These are phyloP conservation scores for Drechmeria coniospora DNA, from an alignment of 2,329 filamentous ascomycete genomes.

Conservation along the genomic window DNA sequence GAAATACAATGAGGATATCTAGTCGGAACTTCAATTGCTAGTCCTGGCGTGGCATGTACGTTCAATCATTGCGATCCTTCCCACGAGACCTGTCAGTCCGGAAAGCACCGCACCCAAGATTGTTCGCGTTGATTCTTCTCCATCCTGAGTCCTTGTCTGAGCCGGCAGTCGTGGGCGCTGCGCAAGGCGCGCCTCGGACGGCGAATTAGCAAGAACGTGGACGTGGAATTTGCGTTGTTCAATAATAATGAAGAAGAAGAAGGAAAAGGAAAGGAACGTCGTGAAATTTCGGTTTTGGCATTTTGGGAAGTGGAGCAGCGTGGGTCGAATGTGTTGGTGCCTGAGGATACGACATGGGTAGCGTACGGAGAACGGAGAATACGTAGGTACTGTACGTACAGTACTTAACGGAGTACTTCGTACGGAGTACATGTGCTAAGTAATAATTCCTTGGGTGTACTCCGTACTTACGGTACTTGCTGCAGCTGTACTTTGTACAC, in stretches of 20 bases:
- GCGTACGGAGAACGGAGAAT: too few relatives aligned
- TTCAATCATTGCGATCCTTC: constrained; percentile 46
- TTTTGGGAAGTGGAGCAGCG: neutral
- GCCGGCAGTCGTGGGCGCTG: constrained; percentile 32
- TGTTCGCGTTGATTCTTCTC: constrained; percentile 34
- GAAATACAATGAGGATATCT: too few relatives aligned
- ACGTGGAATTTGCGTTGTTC: constrained; percentile 34
- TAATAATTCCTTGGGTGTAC: too few relatives aligned
- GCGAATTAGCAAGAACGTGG: constrained; percentile 19
- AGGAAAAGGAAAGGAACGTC: constrained; percentile 5
- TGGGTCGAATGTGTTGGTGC: neutral
- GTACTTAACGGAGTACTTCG: too few relatives aligned
- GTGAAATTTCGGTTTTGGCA: constrained; percentile 5
- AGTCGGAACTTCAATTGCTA: too few relatives aligned
- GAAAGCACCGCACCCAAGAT: constrained; percentile 45
- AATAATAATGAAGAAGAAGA: constrained; percentile 17
- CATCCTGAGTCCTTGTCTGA: constrained; percentile 28
- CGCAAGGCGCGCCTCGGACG: constrained; percentile 8
- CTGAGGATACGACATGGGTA: neutral
- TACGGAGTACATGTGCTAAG: too few relatives aligned
- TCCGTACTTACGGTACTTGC: too few relatives aligned
- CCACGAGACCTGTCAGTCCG: constrained; percentile 25
- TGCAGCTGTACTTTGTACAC: too few relatives aligned
- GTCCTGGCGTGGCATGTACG: constrained; percentile 31
- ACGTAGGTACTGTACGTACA: too few relatives aligned